A percentile compares a stretch with the other conserved stretches of the same genome.
Conservation (phyloP, 202 grass and related monocot species). For the Panicum hallii region DNA sequence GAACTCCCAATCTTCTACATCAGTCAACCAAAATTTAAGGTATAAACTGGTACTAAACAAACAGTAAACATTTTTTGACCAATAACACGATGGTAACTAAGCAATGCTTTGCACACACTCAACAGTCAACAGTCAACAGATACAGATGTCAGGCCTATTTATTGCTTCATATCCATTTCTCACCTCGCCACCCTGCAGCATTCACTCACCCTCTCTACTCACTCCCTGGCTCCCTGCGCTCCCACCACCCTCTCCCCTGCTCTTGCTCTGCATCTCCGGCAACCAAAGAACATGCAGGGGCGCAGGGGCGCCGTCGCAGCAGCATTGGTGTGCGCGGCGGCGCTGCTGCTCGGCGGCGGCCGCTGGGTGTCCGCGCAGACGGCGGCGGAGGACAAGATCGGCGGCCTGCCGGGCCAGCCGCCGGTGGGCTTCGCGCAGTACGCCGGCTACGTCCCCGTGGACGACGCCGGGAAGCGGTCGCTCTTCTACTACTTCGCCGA, state of each 20-base stretch:
- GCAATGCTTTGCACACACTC: background rate
- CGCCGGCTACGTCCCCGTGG: slow-evolving; percentile 86
- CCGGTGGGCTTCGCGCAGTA: slow-evolving; percentile 76
- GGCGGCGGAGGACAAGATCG: slow-evolving; percentile 64
- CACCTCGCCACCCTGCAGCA: slow-evolving; percentile 21
- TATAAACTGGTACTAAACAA: background rate
- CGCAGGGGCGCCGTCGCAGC: slow-evolving; percentile 28
- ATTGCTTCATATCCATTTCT: slow-evolving; percentile 31
- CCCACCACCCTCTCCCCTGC: background rate
- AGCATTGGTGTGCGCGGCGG: slow-evolving; percentile 23
- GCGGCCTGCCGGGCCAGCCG: slow-evolving; percentile 79
- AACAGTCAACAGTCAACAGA: background rate
- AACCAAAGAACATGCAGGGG: slow-evolving; percentile 22
- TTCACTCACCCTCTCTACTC: slow-evolving; percentile 1
- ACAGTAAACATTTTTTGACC: background rate
- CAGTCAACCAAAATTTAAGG: background rate
- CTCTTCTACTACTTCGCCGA: slow-evolving; percentile 98
- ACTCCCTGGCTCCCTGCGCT: background rate
- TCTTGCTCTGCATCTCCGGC: background rate
- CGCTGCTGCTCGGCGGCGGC: slow-evolving; percentile 40
- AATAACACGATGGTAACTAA: background rate
- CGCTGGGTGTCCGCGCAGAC: slow-evolving; percentile 34
- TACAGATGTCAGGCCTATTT: slow-evolving; percentile 37
- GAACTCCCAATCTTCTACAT: background rate
- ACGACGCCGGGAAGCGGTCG: slow-evolving; percentile 57